Percentiles rank a stretch among this genome's conserved stretches.
Evolutionary conservation across 257 asterid species (phyloP).

Genomic region (Forsythia suspensa): DNA sequence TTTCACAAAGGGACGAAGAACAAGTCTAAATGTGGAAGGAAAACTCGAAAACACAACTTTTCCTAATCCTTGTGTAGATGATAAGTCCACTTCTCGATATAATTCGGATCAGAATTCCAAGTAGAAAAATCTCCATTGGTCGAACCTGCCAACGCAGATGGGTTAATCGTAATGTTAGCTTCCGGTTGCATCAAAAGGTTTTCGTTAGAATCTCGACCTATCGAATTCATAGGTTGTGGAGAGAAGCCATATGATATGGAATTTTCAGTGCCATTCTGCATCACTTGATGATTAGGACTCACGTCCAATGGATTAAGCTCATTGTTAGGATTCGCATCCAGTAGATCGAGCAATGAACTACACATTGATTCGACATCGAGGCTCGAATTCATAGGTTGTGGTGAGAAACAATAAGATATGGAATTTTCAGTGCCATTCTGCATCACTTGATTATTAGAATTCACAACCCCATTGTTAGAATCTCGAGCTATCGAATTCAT

Average conservation of each 20-base stretch:
- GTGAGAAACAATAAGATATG: too few relatives aligned
- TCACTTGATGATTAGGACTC: not conserved
- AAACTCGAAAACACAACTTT: too few relatives aligned
- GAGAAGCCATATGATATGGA: not conserved
- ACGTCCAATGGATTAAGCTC: not conserved
- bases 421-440: not conserved
- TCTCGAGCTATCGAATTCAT: not conserved
- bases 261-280: not conserved
- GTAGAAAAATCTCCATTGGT: not conserved
- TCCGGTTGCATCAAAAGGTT: not conserved
- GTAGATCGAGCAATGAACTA: not conserved
- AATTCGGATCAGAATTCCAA: not conserved
- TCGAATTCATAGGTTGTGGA: not conserved
- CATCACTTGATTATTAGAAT: not conserved
- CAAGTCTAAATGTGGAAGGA: not conserved
- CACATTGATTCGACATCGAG: not conserved
- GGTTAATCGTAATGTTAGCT: not conserved
- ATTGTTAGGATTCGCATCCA: not conserved
- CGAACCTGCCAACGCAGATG: not conserved
- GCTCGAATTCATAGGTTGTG: not conserved
- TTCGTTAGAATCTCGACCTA: not conserved
- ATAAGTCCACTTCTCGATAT: too few relatives aligned
- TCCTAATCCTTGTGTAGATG: too few relatives aligned
- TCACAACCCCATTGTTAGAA: not conserved
- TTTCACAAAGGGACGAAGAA: not conserved